phyloP scores from a whole-genome alignment of 768 basidiomycete species.

The Naganishia antarctica region DNA sequence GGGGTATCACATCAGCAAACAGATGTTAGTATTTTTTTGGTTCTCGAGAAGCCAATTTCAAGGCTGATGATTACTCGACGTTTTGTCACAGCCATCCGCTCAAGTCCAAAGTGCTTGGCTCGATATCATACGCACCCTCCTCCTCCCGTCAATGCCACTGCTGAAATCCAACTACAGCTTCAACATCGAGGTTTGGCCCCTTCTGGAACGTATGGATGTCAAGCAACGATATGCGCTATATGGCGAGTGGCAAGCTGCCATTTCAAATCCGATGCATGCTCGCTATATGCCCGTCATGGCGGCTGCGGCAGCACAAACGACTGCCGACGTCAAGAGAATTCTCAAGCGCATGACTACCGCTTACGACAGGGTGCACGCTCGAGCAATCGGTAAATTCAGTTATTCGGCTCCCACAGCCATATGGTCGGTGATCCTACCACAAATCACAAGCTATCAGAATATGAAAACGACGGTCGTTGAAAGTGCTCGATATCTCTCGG shows the following conservation, averaged over 20 bases:
- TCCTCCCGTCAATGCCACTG: constrained; percentile 81
- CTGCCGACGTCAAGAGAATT: constrained; percentile 81
- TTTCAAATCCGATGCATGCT: constrained; percentile 63
- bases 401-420: constrained; percentile 91
- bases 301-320: constrained; percentile 61
- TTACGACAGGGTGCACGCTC: constrained; percentile 58
- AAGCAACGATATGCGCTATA: constrained; percentile 83
- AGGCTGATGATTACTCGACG: too few species aligned
- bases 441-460: constrained; percentile 96
- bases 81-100: constrained; percentile 32
- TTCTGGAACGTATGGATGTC: constrained; percentile 72
- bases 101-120: constrained; percentile 60
- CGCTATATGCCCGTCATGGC: constrained; percentile 34
- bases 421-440: constrained; percentile 80
- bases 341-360: constrained; percentile 68
- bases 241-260: constrained; percentile 82
- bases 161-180: constrained; percentile 80
- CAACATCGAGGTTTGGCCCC: constrained; percentile 86
- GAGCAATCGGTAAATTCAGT: constrained; percentile 83
- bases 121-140: constrained; percentile 67
- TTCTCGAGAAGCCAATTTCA: too few species aligned
- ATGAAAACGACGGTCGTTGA: constrained; percentile 78
- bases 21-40: constrained; percentile 32
- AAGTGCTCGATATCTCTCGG: constrained; percentile 78
- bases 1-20: constrained; percentile 54